These are phyloP conservation scores for Chrysochromulina tobinii DNA, from an alignment of 78 protist genomes.

Conservation along the genomic window DNA sequence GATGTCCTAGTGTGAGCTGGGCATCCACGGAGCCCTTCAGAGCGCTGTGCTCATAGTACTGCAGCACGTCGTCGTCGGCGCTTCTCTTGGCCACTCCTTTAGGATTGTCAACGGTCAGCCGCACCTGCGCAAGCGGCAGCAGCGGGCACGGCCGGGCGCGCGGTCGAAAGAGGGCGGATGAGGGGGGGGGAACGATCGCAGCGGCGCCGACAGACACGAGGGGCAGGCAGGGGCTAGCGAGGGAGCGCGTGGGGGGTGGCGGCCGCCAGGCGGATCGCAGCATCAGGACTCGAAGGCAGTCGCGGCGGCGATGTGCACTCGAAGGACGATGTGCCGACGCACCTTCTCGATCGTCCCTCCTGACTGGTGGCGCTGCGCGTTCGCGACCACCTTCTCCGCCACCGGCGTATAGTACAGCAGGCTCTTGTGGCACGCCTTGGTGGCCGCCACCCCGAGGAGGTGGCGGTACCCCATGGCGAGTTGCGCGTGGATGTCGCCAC, in stretches of 20 bases:
- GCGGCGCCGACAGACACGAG: no score
- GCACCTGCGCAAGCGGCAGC: neutral
- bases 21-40: constrained; percentile 55
- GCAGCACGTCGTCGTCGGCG: constrained; percentile 45
- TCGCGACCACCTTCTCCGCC: constrained; percentile 34
- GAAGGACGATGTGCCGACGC: no score
- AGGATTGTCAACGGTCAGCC: constrained; percentile 34
- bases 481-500: constrained; percentile 55
- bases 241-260: no score
- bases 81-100: constrained; percentile 6
- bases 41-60: constrained; percentile 67
- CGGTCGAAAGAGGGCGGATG: no score
- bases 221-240: no score
- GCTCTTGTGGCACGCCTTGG: constrained; percentile 57
- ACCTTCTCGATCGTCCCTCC: neutral
- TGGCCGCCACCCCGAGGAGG: constrained; percentile 58
- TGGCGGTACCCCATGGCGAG: constrained; percentile 68
- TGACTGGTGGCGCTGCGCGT: neutral
- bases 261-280: no score
- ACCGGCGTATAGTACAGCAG: constrained; percentile 56
- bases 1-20: constrained; percentile 64
- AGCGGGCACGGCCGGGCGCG: no score
- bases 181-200: no score
- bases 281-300: no score
- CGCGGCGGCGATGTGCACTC: no score